Conservation (phyloP, 192 early-diverging fungal genomes). For the Chytriomyces sp. region DNA sequence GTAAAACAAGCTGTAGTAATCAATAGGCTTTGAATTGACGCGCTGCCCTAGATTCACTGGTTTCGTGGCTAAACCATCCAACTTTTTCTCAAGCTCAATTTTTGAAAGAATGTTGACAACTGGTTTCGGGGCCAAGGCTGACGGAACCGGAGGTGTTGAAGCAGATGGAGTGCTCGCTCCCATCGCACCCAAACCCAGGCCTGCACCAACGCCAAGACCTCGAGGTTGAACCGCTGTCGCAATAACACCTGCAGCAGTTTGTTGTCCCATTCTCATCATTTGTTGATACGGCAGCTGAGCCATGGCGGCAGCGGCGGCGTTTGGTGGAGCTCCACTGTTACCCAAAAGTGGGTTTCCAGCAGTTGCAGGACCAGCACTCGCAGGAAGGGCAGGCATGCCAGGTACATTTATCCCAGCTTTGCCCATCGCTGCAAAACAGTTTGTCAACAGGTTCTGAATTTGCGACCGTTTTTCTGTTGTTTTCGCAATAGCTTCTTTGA, state of each 20-base stretch:
- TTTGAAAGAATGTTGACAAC: conserved; percentile 17
- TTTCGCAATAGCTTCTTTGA: not conserved
- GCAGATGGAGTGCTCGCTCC: too few relatives aligned
- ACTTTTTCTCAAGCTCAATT: conserved; percentile 5
- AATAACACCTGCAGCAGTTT: not conserved
- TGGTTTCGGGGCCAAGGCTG: not conserved
- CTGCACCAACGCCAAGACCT: too few relatives aligned
- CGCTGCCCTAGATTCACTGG: conserved; percentile 3
- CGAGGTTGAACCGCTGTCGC: not conserved
- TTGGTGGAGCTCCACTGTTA: not conserved
- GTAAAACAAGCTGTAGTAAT: conserved; percentile 31
- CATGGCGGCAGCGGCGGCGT: not conserved
- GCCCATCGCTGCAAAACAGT: not conserved
- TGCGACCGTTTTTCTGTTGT: not conserved
- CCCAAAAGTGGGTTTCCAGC: not conserved
- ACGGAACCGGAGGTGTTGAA: too few relatives aligned
- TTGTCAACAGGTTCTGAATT: not conserved
- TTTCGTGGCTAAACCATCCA: not conserved
- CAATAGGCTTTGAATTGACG: conserved; percentile 19
- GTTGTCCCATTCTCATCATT: not conserved
- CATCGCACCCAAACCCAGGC: too few relatives aligned
- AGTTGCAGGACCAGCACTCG: not conserved
- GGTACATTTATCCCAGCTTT: not conserved
- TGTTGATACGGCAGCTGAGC: not conserved
- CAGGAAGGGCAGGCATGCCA: not conserved